A percentile compares a stretch with the other conserved stretches of the same genome.
Conservation (phyloP, 169 alveolate species). For the Fabrea salina region DNA sequence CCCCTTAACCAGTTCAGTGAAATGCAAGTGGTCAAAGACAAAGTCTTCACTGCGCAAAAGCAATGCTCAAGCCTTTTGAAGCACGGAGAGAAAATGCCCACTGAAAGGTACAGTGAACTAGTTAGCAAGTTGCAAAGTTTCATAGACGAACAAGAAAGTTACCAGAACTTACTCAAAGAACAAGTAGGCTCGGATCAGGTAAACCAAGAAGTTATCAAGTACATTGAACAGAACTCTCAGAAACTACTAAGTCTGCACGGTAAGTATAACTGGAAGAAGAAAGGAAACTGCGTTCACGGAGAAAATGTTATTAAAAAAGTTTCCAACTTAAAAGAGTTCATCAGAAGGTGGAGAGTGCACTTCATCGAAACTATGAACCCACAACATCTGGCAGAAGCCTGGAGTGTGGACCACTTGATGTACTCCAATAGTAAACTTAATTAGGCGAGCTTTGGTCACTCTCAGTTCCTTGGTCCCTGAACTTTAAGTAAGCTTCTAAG, state of each 20-base stretch:
- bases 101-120: background rate
- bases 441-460: no score
- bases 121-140: background rate
- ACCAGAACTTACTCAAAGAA: background rate
- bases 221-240: background rate
- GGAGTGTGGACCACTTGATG: constrained; percentile 76
- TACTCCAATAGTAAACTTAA: no score
- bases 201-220: background rate
- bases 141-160: background rate
- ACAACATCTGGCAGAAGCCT: constrained; percentile 57
- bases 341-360: constrained; percentile 57
- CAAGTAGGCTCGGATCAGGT: background rate
- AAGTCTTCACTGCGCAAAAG: background rate
- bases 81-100: background rate
- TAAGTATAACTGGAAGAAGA: background rate
- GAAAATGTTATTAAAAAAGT: constrained; percentile 5
- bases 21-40: background rate
- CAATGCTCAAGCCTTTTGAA: background rate
- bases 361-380: constrained; percentile 67
- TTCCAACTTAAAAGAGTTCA: constrained; percentile 27
- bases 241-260: background rate
- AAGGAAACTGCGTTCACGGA: background rate
- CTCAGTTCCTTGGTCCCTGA: no score
- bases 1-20: constrained; percentile 40
- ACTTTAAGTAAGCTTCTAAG: background rate